Conservation (phyloP, 164 flowering plant genomes). For the Vitis vinifera region DNA sequence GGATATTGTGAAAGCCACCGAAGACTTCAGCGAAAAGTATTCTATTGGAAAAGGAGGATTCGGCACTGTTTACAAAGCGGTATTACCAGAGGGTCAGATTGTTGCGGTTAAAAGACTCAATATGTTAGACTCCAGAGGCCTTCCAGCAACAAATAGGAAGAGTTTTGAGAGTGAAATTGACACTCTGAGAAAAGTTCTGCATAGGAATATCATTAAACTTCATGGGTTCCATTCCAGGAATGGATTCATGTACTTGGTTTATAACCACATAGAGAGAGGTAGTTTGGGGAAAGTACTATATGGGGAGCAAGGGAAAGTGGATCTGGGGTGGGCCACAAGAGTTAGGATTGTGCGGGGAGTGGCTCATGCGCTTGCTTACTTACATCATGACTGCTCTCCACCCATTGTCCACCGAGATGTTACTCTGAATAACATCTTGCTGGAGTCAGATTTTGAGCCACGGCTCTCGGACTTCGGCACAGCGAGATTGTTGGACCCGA, state of each 20-base stretch:
- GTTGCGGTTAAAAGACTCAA: slow-evolving; percentile 46
- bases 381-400: slow-evolving; percentile 1
- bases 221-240: slow-evolving; percentile 31
- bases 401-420: neutral
- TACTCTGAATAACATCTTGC: neutral
- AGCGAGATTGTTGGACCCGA: neutral
- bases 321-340: slow-evolving; percentile 17
- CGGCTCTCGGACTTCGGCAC: neutral
- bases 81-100: slow-evolving; percentile 21
- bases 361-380: neutral
- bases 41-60: slow-evolving; percentile 48
- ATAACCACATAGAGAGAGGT: slow-evolving; percentile 38
- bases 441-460: neutral
- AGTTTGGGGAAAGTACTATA: slow-evolving; percentile 34
- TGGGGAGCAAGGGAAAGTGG: slow-evolving; percentile 17
- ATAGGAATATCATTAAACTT: slow-evolving; percentile 30
- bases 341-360: neutral
- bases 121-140: neutral
- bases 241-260: slow-evolving; percentile 26
- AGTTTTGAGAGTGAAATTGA: slow-evolving; percentile 40
- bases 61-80: slow-evolving; percentile 49
- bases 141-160: slow-evolving; percentile 6
- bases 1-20: slow-evolving; percentile 38
- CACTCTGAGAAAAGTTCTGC: slow-evolving; percentile 32
- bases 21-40: slow-evolving; percentile 27